phyloP scores from a whole-genome alignment of 768 basidiomycete species.

The Russula ochroleuca region DNA sequence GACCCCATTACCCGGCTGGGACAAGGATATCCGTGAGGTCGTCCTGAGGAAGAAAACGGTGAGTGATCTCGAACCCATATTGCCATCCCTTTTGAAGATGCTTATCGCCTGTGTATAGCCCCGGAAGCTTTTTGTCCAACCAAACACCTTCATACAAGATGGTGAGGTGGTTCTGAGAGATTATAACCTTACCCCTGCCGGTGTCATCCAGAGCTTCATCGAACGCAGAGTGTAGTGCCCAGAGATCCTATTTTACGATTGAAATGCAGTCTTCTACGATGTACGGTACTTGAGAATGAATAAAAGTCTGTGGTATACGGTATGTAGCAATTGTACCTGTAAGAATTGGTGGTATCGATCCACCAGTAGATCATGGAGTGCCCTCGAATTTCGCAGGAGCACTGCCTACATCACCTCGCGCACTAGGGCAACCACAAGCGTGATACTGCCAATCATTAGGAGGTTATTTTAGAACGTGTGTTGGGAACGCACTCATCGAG shows the following conservation, averaged over 20 bases:
- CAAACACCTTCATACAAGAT: conserved; percentile 65
- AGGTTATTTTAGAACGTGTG: conserved; percentile 8
- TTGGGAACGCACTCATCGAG: conserved; percentile 61
- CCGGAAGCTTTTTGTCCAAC: conserved; percentile 81
- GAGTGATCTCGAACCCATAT: conserved; percentile 30
- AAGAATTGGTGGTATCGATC: conserved; percentile 1
- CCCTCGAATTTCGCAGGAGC: neutral
- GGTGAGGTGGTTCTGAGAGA: conserved; percentile 73
- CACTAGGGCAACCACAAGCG: conserved; percentile 63
- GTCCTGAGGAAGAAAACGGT: conserved; percentile 79
- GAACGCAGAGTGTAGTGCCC: conserved; percentile 45
- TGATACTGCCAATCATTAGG: conserved; percentile 47
- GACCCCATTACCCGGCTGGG: conserved; percentile 65
- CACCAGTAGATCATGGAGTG: conserved; percentile 7
- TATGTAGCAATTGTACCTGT: conserved; percentile 5
- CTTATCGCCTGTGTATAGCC: conserved; percentile 43
- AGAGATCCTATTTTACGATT: neutral
- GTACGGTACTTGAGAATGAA: conserved; percentile 15
- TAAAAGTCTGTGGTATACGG: conserved; percentile 12
- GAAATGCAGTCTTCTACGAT: conserved; percentile 14
- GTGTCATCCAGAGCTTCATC: conserved; percentile 78
- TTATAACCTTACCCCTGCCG: conserved; percentile 67
- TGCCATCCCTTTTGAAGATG: neutral
- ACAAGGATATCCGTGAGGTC: conserved; percentile 68
- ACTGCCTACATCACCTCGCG: conserved; percentile 49